Conservation (phyloP, 2,329 filamentous ascomycete species). For the Rhexocercosporidium sp. region DNA sequence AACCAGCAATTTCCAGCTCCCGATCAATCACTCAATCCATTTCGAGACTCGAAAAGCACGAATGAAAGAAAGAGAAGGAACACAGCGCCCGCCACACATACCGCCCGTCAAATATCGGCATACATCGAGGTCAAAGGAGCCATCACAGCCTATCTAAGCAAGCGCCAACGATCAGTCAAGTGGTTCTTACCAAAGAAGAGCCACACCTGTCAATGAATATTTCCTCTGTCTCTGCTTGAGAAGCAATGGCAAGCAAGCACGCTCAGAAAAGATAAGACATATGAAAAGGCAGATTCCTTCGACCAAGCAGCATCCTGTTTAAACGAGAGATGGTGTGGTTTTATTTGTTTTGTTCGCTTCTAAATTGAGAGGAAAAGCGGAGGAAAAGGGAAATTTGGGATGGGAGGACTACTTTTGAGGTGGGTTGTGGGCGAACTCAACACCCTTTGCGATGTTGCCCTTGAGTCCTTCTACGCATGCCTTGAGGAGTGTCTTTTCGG, state of each 20-base stretch:
- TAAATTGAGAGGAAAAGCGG: conserved; percentile 20
- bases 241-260: not conserved
- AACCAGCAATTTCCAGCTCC: conserved; percentile 1
- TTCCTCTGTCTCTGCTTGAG: not conserved
- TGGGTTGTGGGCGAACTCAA: conserved; percentile 86
- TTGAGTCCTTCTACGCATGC: conserved; percentile 78
- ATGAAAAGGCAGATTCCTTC: conserved; percentile 7
- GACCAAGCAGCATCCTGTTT: conserved; percentile 9
- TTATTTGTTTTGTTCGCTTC: conserved; percentile 6
- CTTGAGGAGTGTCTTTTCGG: conserved; percentile 87
- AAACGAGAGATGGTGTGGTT: conserved; percentile 27
- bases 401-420: conserved; percentile 77
- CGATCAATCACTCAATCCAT: conserved; percentile 15
- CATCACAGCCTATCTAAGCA: conserved; percentile 51
- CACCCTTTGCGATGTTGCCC: conserved; percentile 93
- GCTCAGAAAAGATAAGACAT: conserved; percentile 13
- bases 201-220: conserved; percentile 17
- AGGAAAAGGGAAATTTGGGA: conserved; percentile 35
- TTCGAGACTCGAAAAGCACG: conserved; percentile 23
- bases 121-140: conserved; percentile 22
- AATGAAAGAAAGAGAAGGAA: conserved; percentile 33
- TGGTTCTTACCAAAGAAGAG: conserved; percentile 32
- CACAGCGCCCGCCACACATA: conserved; percentile 16
- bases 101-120: conserved; percentile 14
- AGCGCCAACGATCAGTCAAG: conserved; percentile 41